A percentile compares a stretch with the other conserved stretches of the same genome.
phyloP scores from a whole-genome alignment of 139 green algal species.

The Coelastrella sp. region DNA sequence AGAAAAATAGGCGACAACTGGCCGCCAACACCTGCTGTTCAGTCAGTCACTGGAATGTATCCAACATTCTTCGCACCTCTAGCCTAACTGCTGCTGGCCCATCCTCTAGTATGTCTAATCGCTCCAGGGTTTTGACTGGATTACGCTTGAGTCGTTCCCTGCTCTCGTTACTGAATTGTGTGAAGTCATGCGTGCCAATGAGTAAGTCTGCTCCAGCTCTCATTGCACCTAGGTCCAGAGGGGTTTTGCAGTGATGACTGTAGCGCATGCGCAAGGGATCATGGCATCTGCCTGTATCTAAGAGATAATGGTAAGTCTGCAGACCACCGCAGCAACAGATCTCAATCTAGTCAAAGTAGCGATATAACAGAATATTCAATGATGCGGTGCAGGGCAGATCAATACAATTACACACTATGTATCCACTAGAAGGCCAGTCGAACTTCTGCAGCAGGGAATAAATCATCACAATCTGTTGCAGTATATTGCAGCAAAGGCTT shows the following conservation, averaged over 20 bases:
- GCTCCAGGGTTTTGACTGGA: constrained; percentile 68
- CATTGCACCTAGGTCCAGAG: constrained; percentile 64
- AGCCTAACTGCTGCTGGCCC: neutral
- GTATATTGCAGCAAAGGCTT: too few relatives aligned
- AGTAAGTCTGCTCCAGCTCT: constrained; percentile 58
- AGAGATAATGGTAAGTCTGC: constrained; percentile 76
- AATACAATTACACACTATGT: too few relatives aligned
- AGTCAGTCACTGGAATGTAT: neutral
- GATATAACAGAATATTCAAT: too few relatives aligned
- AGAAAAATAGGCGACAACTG: too few relatives aligned
- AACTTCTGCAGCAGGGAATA: too few relatives aligned
- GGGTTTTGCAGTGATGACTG: constrained; percentile 44
- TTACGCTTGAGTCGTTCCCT: constrained; percentile 48
- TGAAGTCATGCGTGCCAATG: constrained; percentile 81
- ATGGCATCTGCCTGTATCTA: constrained; percentile 54
- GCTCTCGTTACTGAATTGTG: constrained; percentile 68
- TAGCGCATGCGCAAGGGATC: constrained; percentile 59
- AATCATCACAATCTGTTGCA: too few relatives aligned
- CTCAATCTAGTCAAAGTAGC: too few relatives aligned
- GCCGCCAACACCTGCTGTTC: too few relatives aligned
- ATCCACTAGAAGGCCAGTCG: too few relatives aligned
- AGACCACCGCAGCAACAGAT: neutral
- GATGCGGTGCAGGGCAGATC: too few relatives aligned
- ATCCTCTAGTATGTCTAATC: constrained; percentile 65
- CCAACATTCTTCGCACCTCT: neutral